Percentiles rank a stretch among this genome's conserved stretches.
Conservation (phyloP, 176 grass and related monocot species). For the Aechmea fasciata region DNA sequence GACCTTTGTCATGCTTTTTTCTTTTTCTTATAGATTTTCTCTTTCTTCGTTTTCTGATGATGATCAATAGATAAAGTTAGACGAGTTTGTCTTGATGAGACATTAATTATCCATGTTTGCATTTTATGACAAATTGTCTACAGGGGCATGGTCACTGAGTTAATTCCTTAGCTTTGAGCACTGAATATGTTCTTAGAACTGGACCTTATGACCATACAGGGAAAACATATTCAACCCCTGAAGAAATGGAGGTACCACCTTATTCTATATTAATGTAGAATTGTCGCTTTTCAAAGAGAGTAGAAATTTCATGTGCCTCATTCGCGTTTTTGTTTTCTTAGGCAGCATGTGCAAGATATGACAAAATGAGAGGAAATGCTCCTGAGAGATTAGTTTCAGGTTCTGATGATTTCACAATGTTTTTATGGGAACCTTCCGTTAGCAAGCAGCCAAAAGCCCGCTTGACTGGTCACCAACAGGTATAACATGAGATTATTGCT, state of each 20-base stretch:
- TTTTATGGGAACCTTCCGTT: conserved; percentile 80
- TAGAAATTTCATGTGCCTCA: background rate
- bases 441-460: conserved; percentile 76
- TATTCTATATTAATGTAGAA: background rate
- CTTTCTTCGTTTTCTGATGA: background rate
- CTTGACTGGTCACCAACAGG: conserved; percentile 99
- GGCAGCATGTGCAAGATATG: conserved; percentile 79
- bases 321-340: conserved; percentile 18
- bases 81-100: background rate
- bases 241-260: conserved; percentile 65
- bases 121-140: conserved; percentile 14
- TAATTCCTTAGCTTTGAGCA: conserved; percentile 92
- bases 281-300: background rate
- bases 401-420: conserved; percentile 96
- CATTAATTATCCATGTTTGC: background rate
- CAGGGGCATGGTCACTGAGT: conserved; percentile 98
- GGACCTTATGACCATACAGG: conserved; percentile 86
- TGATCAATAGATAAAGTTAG: background rate
- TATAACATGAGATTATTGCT: background rate
- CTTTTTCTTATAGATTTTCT: background rate
- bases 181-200: conserved; percentile 96
- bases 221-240: conserved; percentile 71
- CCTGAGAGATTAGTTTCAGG: conserved; percentile 93
- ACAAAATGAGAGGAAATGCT: conserved; percentile 72
- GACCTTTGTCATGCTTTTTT: background rate